Evolutionary conservation across 139 green algal genomes (phyloP).

Genomic region (Astrephomene gubernaculifera): DNA sequence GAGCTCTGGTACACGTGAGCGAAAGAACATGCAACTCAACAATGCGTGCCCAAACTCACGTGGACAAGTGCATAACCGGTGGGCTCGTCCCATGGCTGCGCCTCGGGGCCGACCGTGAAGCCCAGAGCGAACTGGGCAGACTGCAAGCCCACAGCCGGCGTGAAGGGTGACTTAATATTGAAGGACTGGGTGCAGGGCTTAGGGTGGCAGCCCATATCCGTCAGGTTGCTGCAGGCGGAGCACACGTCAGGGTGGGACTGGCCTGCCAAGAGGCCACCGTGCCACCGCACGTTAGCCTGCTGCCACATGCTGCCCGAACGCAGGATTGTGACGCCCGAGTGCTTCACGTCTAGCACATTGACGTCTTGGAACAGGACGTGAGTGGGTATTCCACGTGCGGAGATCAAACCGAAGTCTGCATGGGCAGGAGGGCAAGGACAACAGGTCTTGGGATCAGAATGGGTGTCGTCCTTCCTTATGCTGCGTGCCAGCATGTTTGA

Average conservation of each 20-base stretch:
- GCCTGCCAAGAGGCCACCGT: conserved; percentile 52
- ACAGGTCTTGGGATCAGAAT: too few species aligned
- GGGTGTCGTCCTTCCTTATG: too few species aligned
- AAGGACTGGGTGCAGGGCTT: conserved; percentile 56
- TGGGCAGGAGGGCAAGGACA: too few species aligned
- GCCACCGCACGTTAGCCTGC: conserved; percentile 17
- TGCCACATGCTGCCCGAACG: conserved; percentile 38
- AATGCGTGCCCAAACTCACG: too few species aligned
- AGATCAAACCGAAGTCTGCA: conserved; percentile 73
- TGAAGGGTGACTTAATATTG: conserved; percentile 50
- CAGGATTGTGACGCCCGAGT: conserved; percentile 53
- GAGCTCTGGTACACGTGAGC: too few species aligned
- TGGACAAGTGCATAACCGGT: conserved; percentile 60
- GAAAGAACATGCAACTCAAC: too few species aligned
- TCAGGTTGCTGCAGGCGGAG: conserved; percentile 24
- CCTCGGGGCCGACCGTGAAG: conserved; percentile 62
- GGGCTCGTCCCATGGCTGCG: conserved; percentile 67
- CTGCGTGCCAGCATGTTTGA: too few species aligned
- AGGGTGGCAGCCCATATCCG: conserved; percentile 52
- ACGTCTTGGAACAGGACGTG: conserved; percentile 51
- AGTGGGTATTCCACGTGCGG: conserved; percentile 50
- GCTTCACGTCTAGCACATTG: conserved; percentile 60
- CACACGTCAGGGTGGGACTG: conserved; percentile 50
- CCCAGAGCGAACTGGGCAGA: conserved; percentile 54
- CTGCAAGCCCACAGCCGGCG: conserved; percentile 48